Evolutionary conservation across 2,329 filamentous ascomycete genomes (phyloP).

Genomic region (Hysterium pulicare): DNA sequence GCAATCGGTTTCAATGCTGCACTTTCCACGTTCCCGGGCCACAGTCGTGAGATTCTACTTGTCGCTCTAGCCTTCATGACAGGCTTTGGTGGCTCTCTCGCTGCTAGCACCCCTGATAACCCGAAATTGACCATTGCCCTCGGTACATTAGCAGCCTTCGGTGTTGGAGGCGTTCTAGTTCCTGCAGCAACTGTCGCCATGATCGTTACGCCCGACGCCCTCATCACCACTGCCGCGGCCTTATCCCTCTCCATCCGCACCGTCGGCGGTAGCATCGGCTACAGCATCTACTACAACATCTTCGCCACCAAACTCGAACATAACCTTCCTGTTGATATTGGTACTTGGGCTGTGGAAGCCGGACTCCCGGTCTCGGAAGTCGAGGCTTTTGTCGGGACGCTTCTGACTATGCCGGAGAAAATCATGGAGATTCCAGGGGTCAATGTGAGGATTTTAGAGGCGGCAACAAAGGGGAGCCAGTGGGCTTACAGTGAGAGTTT

Average conservation of each 20-base stretch:
- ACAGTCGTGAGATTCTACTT: slow-evolving; percentile 26
- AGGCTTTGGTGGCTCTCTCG: slow-evolving; percentile 27
- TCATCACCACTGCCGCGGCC: slow-evolving; percentile 37
- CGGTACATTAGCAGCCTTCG: slow-evolving; percentile 34
- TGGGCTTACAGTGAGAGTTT: slow-evolving; percentile 30
- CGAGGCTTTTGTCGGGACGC: slow-evolving; percentile 31
- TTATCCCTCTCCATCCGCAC: slow-evolving; percentile 47
- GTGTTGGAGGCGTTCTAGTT: slow-evolving; percentile 36
- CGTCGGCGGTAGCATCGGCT: slow-evolving; percentile 36
- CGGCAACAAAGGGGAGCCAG: slow-evolving; percentile 22
- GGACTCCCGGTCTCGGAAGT: slow-evolving; percentile 38
- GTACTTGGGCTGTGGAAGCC: slow-evolving; percentile 31
- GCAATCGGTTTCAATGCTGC: slow-evolving; percentile 28
- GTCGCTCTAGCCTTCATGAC: slow-evolving; percentile 31
- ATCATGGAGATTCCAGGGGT: slow-evolving; percentile 20
- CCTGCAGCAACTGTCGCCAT: slow-evolving; percentile 33
- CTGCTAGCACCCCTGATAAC: slow-evolving; percentile 30
- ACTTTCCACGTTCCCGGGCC: slow-evolving; percentile 21
- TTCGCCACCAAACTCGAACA: slow-evolving; percentile 27
- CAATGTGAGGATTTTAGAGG: slow-evolving; percentile 24
- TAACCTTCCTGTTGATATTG: slow-evolving; percentile 23
- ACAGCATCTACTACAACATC: slow-evolving; percentile 36
- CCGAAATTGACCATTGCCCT: slow-evolving; percentile 25
- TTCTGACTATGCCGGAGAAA: slow-evolving; percentile 22
- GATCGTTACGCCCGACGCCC: slow-evolving; percentile 30